Evolutionary conservation across 192 early-diverging fungal genomes (phyloP).

Genomic region (Entrophospora sp.): DNA sequence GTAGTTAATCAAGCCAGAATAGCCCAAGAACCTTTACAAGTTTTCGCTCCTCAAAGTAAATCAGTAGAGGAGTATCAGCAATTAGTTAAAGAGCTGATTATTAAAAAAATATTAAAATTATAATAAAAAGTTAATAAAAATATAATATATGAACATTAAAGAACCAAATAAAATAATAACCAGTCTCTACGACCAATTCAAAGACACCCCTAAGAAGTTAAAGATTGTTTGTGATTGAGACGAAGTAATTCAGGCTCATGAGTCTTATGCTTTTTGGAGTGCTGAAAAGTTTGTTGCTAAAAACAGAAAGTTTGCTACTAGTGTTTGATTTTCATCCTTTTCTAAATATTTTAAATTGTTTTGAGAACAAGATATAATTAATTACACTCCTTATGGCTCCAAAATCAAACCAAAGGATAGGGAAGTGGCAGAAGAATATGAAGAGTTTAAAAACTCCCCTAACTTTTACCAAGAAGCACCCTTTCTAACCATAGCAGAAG

Average conservation of each 20-base stretch:
- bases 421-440: not conserved
- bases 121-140: too few relatives aligned
- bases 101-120: too few relatives aligned
- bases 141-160: not conserved
- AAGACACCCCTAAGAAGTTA: constrained; percentile 1
- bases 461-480: not conserved
- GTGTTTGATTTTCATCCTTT: not conserved
- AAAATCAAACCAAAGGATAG: not conserved
- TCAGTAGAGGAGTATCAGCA: too few relatives aligned
- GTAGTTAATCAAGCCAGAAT: too few relatives aligned
- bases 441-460: constrained; percentile 6
- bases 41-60: too few relatives aligned
- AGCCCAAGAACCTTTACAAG: too few relatives aligned
- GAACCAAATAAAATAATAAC: too few relatives aligned
- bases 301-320: too few relatives aligned
- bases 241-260: not conserved
- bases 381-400: not conserved
- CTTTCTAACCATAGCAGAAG: constrained; percentile 1
- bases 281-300: too few relatives aligned
- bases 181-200: not conserved
- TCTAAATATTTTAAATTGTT: not conserved
- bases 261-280: constrained; percentile 8
- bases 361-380: not conserved
- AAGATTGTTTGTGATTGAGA: constrained; percentile 1
- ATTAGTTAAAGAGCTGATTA: too few relatives aligned